These are phyloP conservation scores for Irpex sp. DNA, from an alignment of 1,284 basidiomycete genomes.

Conservation along the genomic window DNA sequence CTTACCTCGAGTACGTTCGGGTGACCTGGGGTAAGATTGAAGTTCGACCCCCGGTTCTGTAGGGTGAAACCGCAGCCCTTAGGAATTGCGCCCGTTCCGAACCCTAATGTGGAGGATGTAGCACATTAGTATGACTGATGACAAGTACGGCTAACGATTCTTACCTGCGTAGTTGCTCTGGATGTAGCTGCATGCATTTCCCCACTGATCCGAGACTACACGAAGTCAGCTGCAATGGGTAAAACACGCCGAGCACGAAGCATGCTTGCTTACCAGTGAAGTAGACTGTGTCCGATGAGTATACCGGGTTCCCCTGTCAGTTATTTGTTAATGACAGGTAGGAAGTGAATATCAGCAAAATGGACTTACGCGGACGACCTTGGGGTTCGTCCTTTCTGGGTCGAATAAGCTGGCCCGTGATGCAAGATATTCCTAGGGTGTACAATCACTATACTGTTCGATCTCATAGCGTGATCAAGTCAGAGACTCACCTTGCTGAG, in stretches of 20 bases:
- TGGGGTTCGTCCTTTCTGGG: slow-evolving; percentile 57
- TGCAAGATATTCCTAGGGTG: slow-evolving; percentile 70
- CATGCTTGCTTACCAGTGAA: slow-evolving; percentile 58
- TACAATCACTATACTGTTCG: neutral
- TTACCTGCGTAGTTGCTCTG: slow-evolving; percentile 84
- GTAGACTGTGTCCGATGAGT: slow-evolving; percentile 91
- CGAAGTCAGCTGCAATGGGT: neutral
- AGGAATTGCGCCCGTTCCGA: slow-evolving; percentile 84
- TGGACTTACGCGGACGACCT: slow-evolving; percentile 61
- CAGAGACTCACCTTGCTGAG: slow-evolving; percentile 65
- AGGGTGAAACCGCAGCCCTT: slow-evolving; percentile 94
- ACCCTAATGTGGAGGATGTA: slow-evolving; percentile 39
- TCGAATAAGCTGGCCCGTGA: slow-evolving; percentile 82
- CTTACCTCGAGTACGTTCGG: slow-evolving; percentile 73
- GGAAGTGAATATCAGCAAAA: slow-evolving; percentile 5
- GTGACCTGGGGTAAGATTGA: slow-evolving; percentile 77
- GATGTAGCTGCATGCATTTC: slow-evolving; percentile 94
- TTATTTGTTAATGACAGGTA: slow-evolving; percentile 1
- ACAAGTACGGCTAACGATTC: neutral
- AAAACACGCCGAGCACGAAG: neutral
- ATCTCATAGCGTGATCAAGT: neutral
- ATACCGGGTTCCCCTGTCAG: slow-evolving; percentile 70
- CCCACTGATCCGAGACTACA: slow-evolving; percentile 80
- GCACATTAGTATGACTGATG: neutral
- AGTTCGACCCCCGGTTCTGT: slow-evolving; percentile 90